Base-by-base conservation (phyloP, 345 rosid species). In the Carallia brachiata region DNA sequence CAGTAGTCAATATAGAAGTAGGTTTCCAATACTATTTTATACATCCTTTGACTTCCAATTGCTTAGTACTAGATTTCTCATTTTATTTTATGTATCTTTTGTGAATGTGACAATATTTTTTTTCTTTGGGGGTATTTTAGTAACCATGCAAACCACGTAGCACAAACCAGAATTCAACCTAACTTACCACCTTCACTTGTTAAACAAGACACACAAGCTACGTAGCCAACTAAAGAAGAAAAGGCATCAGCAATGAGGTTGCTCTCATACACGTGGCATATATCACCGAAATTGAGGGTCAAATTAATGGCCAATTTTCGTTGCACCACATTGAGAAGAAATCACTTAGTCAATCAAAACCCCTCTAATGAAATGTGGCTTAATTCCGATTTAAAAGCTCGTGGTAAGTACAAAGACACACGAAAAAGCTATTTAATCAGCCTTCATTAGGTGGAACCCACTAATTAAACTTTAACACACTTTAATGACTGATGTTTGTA, bases 341-440 rank as follows among this genome's bases (percentile, higher is more conserved):
- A 75, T 54, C 73, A 50, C 58, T 0, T 18, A 10, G 18, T 7
- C 34, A 10, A 44, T n/a, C n/a, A n/a, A n/a, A 12, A 40, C 15
- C 50, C 50, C 50, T 44, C 12, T 12, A 44, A 44, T 44, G 16
- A 12, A 12, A 17, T 32, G 15, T 66, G 12, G 63, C 32, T 27
- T 63, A 28, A 0, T 50, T 36, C 36, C 19, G 0, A 36, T 12
- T 36, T 36, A 19, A 36, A 67, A 36, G 16, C 6, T 54, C 16
- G 57, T 6, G 6, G 31, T 34, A n/a, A 36, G 34, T 31, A 28
- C 5, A 23, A 57, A 39, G 28, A 6, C 15, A 57, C 82, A 68
- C 74, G 76, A 52, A 64, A 68, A 55, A 71, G n/a, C 79, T 63
- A 71, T 61, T 65, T 44, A 44, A 9, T 40, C 74, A 65, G 71